Evolutionary conservation across 148 eudicot genomes (phyloP).

Genomic region (Bassia scoparia): DNA sequence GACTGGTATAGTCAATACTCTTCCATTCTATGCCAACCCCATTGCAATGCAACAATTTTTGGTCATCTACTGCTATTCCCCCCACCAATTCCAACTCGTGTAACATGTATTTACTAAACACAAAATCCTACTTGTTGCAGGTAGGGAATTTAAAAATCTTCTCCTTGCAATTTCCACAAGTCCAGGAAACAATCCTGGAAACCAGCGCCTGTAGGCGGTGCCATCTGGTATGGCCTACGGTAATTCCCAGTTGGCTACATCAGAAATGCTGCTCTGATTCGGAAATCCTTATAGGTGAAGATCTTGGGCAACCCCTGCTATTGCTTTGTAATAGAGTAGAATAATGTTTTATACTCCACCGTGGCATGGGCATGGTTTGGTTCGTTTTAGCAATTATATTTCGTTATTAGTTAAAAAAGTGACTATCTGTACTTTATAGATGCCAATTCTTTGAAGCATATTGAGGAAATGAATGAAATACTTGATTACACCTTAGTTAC

Average conservation of each 20-base stretch:
- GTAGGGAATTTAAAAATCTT: slow-evolving; percentile 48
- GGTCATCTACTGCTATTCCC: slow-evolving; percentile 52
- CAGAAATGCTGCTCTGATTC: slow-evolving; percentile 29
- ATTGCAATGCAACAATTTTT: slow-evolving; percentile 44
- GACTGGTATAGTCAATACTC: slow-evolving; percentile 47
- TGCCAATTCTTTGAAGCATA: background rate
- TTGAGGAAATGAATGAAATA: background rate
- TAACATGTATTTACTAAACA: slow-evolving; percentile 41
- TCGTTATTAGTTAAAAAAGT: background rate
- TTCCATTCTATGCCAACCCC: slow-evolving; percentile 43
- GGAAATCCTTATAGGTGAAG: slow-evolving; percentile 45
- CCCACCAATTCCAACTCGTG: slow-evolving; percentile 45
- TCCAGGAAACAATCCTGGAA: slow-evolving; percentile 37
- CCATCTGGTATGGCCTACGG: slow-evolving; percentile 44
- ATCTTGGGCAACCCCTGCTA: slow-evolving; percentile 41
- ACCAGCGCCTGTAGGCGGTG: slow-evolving; percentile 39
- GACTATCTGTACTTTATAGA: background rate
- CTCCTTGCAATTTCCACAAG: slow-evolving; percentile 36
- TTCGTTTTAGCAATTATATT: background rate
- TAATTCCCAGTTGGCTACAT: slow-evolving; percentile 26
- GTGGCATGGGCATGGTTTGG: slow-evolving; percentile 46
- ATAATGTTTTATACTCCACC: slow-evolving; percentile 32
- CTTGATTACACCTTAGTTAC: too few relatives aligned
- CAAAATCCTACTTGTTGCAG: slow-evolving; percentile 35
- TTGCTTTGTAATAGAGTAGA: slow-evolving; percentile 43